Percentiles rank a stretch among this genome's conserved stretches.
These are phyloP conservation scores for Pseudonitzschia pungens DNA, from an alignment of 108 stramenopile genomes.

Conservation along the genomic window DNA sequence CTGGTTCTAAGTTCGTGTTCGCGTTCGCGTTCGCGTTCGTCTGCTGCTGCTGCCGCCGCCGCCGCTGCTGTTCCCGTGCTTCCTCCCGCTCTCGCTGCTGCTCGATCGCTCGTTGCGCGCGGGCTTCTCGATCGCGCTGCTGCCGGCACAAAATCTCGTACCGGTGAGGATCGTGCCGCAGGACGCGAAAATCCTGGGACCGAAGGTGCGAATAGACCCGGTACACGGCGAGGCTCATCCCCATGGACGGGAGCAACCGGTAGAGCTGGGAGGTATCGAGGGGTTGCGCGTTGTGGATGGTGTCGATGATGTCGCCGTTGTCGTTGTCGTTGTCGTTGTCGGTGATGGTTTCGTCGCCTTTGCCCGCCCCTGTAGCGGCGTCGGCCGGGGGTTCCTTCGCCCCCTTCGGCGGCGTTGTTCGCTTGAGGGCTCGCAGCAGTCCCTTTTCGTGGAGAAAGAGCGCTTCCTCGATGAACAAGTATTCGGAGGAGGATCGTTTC, in stretches of 20 bases:
- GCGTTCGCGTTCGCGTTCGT: not conserved
- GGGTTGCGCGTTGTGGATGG: conserved; percentile 2
- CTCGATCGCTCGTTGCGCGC: not conserved
- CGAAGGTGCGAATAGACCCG: conserved; percentile 82
- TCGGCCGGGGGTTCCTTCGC: conserved; percentile 1
- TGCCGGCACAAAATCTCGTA: conserved; percentile 37
- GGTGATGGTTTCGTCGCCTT: too few relatives aligned
- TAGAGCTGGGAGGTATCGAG: conserved; percentile 49
- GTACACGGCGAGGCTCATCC: conserved; percentile 56
- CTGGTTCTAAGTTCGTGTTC: not conserved
- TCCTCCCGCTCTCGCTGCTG: not conserved
- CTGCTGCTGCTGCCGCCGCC: not conserved
- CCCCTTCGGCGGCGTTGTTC: not conserved
- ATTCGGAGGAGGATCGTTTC: conserved; percentile 24
- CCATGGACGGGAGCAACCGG: conserved; percentile 47
- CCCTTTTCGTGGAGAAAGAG: conserved; percentile 73
- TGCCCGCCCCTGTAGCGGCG: too few relatives aligned
- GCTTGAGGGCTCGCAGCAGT: conserved; percentile 39
- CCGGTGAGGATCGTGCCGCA: conserved; percentile 61
- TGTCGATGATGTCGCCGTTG: too few relatives aligned
- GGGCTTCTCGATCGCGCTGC: not conserved
- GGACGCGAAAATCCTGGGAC: conserved; percentile 68
- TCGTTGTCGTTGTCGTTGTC: too few relatives aligned
- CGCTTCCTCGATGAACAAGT: conserved; percentile 82
- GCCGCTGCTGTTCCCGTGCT: conserved; percentile 1